Base-by-base conservation (phyloP, 31 red algal genomes). In the Endocladia muricata region DNA sequence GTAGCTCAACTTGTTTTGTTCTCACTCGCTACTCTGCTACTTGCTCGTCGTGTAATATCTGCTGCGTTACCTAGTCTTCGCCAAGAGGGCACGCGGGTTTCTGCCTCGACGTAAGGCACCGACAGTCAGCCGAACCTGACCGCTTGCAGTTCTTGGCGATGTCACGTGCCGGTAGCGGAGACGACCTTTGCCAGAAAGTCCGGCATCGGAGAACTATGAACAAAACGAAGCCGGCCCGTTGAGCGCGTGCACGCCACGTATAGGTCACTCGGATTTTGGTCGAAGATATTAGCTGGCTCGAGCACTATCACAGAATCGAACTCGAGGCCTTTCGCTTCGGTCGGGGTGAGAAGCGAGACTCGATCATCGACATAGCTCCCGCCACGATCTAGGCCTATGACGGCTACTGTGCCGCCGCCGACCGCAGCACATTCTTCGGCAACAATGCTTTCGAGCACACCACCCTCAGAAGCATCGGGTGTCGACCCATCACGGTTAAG, bases 221-320 rank as follows among this genome's bases (percentile, higher is more conserved):
- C 60, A 30, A 64, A 21, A 11, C 13, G 15, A 11, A 64, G 26
- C n/a, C 60, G 60, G 26, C 26, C n/a, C 26, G 60, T 64, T 17
- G 60, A 11, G n/a, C 60, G 15, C 11, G 60, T 64, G 60, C 13
- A 11, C n/a, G 60, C 60, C 11, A 64, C 60, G 60, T 64, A 64
- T 11, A 64, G 60, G 15, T 21, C 11, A 22, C 60, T 23, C 15
- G 13, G 60, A 11, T 15, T 30, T 30, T 64, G n/a, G 11, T 17
- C 60, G 60, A 64, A 23, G 11, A 64, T 64, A 11, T 17, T 11
- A 11, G 60, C 60, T 23, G 60, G 60, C 25, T 64, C 60, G 17
- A 64, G 15, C 13, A 64, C n/a, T 11, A 64, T 28, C n/a, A 64
- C 60, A 11, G 17, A 11, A 30, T 64, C 60, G 60, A 64, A 64